phyloP scores from a whole-genome alignment of 2,329 filamentous ascomycete genomes.

The Hypoxylon sp. region DNA sequence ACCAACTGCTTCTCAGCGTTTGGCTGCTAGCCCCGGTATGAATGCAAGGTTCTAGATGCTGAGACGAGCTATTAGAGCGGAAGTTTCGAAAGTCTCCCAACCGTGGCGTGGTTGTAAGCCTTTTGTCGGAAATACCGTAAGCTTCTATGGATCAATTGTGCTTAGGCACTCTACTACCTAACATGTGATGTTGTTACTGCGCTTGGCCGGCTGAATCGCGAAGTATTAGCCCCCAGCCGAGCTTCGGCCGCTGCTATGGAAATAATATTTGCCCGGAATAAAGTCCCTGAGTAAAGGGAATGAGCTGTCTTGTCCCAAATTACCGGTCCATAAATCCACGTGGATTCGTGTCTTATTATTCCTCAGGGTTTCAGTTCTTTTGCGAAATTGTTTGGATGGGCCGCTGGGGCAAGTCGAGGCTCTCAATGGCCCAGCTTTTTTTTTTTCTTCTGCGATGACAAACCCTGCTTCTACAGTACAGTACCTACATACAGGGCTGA shows the following conservation, averaged over 20 bases:
- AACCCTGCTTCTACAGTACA: slow-evolving; percentile 17
- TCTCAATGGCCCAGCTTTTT: slow-evolving; percentile 19
- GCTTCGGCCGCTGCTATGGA: slow-evolving; percentile 25
- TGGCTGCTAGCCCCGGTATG: slow-evolving; percentile 36
- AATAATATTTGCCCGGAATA: slow-evolving; percentile 27
- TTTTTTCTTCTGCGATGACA: slow-evolving; percentile 5
- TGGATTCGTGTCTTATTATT: slow-evolving; percentile 41
- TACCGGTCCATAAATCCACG: slow-evolving; percentile 40
- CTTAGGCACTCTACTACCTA: not conserved
- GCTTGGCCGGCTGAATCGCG: slow-evolving; percentile 7
- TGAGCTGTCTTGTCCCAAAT: slow-evolving; percentile 40
- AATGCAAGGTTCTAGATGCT: slow-evolving; percentile 40
- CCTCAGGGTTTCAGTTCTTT: slow-evolving; percentile 28
- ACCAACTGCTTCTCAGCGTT: slow-evolving; percentile 32
- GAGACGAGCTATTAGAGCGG: slow-evolving; percentile 44
- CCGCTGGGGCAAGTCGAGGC: slow-evolving; percentile 17
- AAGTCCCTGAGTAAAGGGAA: slow-evolving; percentile 28
- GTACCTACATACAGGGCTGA: slow-evolving; percentile 22
- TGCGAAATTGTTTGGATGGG: slow-evolving; percentile 21
- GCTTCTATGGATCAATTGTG: not conserved
- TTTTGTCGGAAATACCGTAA: slow-evolving; percentile 18
- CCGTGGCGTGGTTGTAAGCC: slow-evolving; percentile 25
- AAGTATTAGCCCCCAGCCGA: slow-evolving; percentile 12
- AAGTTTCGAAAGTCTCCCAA: slow-evolving; percentile 43
- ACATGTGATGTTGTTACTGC: slow-evolving; percentile 13